Conservation (phyloP, 768 basidiomycete species). For the Vishniacozyma victoriae region DNA sequence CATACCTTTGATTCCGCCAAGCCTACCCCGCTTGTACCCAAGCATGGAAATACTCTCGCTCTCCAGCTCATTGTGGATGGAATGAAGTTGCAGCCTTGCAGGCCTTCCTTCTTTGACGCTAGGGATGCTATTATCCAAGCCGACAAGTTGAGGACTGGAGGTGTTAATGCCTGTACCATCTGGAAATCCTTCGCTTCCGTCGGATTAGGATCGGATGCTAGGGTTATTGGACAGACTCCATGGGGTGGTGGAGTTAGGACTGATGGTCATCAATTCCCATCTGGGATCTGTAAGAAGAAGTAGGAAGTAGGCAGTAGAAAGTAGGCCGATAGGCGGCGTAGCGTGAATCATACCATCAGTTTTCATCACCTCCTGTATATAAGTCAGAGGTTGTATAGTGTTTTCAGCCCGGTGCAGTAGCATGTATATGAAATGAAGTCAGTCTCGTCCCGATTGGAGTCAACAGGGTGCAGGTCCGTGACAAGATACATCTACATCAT, state of each 20-base stretch:
- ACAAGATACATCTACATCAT: no score
- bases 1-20: constrained; percentile 42
- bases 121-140: constrained; percentile 86
- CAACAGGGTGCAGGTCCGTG: no score
- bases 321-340: no score
- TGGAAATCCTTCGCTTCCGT: constrained; percentile 79
- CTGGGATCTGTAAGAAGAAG: constrained; percentile 48
- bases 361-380: no score
- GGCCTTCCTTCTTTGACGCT: constrained; percentile 80
- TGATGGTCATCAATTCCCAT: constrained; percentile 53
- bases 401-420: no score
- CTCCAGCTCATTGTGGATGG: constrained; percentile 75
- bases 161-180: constrained; percentile 82
- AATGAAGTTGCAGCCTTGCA: constrained; percentile 93
- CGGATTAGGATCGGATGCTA: constrained; percentile 74
- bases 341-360: no score
- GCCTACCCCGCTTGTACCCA: constrained; percentile 64
- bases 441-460: no score
- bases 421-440: no score
- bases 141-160: constrained; percentile 80
- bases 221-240: constrained; percentile 67
- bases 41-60: constrained; percentile 81
- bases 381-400: no score
- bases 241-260: constrained; percentile 88
- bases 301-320: no score